phyloP scores from a whole-genome alignment of 768 basidiomycete species.

The Tephrocybe sp. region DNA sequence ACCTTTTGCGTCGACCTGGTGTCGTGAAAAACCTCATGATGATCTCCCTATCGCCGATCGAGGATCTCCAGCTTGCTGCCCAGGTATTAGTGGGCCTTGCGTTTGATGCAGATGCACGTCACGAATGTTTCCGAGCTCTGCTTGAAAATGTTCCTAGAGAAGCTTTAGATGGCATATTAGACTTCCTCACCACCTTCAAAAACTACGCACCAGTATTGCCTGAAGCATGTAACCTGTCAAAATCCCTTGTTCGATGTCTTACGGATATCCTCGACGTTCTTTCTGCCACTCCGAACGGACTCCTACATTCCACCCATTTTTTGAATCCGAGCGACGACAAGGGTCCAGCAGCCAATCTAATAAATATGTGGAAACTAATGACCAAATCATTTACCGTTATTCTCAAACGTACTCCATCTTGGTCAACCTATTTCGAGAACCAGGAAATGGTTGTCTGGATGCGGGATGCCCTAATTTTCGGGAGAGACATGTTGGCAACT shows the following conservation, averaged over 20 bases:
- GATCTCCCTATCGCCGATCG: conserved; percentile 81
- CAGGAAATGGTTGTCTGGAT: conserved; percentile 95
- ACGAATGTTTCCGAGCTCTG: conserved; percentile 82
- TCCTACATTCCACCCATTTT: conserved; percentile 58
- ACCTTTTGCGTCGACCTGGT: conserved; percentile 53
- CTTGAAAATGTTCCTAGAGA: conserved; percentile 63
- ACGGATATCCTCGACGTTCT: conserved; percentile 91
- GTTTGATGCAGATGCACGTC: conserved; percentile 85
- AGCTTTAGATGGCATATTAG: conserved; percentile 67
- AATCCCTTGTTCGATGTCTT: conserved; percentile 86
- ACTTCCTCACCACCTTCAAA: conserved; percentile 66
- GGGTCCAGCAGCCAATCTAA: conserved; percentile 53
- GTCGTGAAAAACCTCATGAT: conserved; percentile 59
- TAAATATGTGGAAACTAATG: conserved; percentile 81
- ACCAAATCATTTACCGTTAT: conserved; percentile 76
- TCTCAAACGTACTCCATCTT: conserved; percentile 78
- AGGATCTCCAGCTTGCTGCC: conserved; percentile 68
- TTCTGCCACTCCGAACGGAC: conserved; percentile 67
- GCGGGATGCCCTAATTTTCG: conserved; percentile 96
- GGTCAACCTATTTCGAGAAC: conserved; percentile 79
- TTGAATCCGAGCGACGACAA: conserved; percentile 40
- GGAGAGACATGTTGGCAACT: conserved; percentile 78
- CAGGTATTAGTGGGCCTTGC: conserved; percentile 82
- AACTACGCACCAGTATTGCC: conserved; percentile 59
- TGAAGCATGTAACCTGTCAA: conserved; percentile 88